A percentile compares a stretch with the other conserved stretches of the same genome.
Conservation (phyloP, 345 rosid genomes). For the Clausena lansium region DNA sequence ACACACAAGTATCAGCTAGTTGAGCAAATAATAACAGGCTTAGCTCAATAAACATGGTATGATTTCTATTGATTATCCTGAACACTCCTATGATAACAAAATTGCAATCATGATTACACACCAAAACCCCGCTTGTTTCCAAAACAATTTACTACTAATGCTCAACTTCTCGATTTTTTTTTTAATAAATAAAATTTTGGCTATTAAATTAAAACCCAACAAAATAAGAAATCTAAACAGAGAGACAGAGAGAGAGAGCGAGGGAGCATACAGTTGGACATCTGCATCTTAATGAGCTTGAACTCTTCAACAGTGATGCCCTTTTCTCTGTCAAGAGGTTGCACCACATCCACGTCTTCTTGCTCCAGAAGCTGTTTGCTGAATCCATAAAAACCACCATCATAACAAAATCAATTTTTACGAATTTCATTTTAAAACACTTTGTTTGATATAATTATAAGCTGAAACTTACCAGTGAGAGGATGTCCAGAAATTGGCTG, state of each 20-base stretch:
- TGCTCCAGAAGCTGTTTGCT: slow-evolving; percentile 89
- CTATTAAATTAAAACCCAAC: too few species aligned
- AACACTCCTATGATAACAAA: not conserved
- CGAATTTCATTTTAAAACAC: too few species aligned
- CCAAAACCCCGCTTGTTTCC: not conserved
- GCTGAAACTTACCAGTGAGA: slow-evolving; percentile 56
- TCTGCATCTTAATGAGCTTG: slow-evolving; percentile 82
- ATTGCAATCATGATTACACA: not conserved
- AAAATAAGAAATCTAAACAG: slow-evolving; percentile 4
- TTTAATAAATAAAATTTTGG: too few species aligned
- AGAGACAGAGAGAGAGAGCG: not conserved
- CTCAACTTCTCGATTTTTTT: not conserved
- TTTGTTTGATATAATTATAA: not conserved
- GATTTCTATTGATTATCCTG: not conserved
- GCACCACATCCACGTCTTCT: slow-evolving; percentile 77
- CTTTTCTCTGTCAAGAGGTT: slow-evolving; percentile 67
- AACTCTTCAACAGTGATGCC: slow-evolving; percentile 84
- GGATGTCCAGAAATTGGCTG: slow-evolving; percentile 96
- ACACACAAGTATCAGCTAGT: not conserved
- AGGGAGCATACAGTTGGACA: slow-evolving; percentile 61
- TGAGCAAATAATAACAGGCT: not conserved
- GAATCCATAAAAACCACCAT: slow-evolving; percentile 18
- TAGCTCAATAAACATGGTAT: not conserved
- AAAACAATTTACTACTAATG: not conserved
- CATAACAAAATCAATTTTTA: not conserved